Evolutionary conservation across 257 asterid species (phyloP).

Genomic region (Handroanthus guayacan): DNA sequence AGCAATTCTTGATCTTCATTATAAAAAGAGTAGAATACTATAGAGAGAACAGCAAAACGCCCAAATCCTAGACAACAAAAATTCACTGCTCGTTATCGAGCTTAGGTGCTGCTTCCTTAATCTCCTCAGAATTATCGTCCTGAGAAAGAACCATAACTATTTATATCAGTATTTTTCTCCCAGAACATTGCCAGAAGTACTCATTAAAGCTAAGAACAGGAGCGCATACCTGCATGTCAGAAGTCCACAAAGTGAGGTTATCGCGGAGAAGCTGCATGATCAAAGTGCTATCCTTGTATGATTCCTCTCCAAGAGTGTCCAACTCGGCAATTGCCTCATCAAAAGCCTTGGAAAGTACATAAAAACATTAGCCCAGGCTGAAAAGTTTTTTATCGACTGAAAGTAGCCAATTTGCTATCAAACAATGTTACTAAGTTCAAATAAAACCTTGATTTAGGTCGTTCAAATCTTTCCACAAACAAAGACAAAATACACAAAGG

Average conservation of each 20-base stretch:
- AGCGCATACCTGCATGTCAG: constrained; percentile 79
- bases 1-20: constrained; percentile 45
- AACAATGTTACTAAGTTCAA: neutral
- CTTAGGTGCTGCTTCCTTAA: constrained; percentile 87
- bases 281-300: constrained; percentile 94
- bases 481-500: neutral
- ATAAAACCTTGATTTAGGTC: neutral
- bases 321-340: constrained; percentile 93
- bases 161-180: constrained; percentile 4
- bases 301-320: constrained; percentile 94
- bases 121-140: constrained; percentile 87
- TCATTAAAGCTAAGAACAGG: neutral
- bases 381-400: constrained; percentile 1
- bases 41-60: constrained; percentile 35
- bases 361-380: constrained; percentile 18
- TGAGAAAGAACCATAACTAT: constrained; percentile 38
- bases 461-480: neutral
- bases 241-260: constrained; percentile 92
- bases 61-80: constrained; percentile 42
- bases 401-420: neutral
- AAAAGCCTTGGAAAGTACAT: constrained; percentile 59
- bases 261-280: constrained; percentile 98
- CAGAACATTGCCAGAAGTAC: too few species aligned
- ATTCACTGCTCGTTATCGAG: constrained; percentile 71
- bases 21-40: constrained; percentile 42